phyloP scores from a whole-genome alignment of 495 filamentous ascomycete species.

The Chaetomium cochliodes region DNA sequence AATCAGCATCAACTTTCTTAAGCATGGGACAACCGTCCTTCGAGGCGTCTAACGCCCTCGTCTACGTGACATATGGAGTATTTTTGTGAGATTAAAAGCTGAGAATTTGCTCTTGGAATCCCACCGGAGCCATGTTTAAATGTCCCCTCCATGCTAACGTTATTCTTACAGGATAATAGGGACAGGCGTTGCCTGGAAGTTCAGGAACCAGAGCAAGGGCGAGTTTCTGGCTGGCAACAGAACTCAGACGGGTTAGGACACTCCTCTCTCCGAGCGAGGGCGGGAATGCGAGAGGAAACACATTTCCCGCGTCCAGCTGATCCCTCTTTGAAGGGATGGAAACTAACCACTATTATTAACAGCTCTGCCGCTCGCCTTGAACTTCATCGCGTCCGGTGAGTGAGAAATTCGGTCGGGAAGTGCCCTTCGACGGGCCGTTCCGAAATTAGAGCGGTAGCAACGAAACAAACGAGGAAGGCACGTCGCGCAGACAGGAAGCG shows the following conservation, averaged over 20 bases:
- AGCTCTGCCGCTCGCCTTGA: slow-evolving; percentile 73
- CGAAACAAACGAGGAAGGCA: slow-evolving; percentile 4
- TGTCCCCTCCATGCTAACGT: slow-evolving; percentile 14
- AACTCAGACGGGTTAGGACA: slow-evolving; percentile 70
- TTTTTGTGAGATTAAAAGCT: slow-evolving; percentile 58
- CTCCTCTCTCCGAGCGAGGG: slow-evolving; percentile 5
- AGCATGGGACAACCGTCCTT: slow-evolving; percentile 67
- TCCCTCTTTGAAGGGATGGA: slow-evolving; percentile 1
- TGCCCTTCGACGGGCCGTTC: slow-evolving; percentile 14
- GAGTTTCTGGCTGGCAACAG: slow-evolving; percentile 68
- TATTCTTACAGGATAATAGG: slow-evolving; percentile 54
- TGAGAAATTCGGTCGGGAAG: slow-evolving; percentile 33
- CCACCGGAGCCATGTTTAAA: neutral
- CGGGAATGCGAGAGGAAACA: slow-evolving; percentile 14
- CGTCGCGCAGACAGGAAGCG: slow-evolving; percentile 8
- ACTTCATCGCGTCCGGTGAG: slow-evolving; percentile 85
- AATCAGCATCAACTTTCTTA: neutral
- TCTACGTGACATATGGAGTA: slow-evolving; percentile 68
- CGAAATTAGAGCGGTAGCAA: slow-evolving; percentile 47
- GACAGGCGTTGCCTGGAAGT: slow-evolving; percentile 63
- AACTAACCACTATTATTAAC: slow-evolving; percentile 23
- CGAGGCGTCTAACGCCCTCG: slow-evolving; percentile 70
- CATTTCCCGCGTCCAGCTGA: slow-evolving; percentile 1
- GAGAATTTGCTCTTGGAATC: neutral
- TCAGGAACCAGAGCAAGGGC: slow-evolving; percentile 65